Evolutionary conservation across 768 basidiomycete species (phyloP), one percentile per base, ranked within the genome.

Genomic region (Amanita inopinata): DNA sequence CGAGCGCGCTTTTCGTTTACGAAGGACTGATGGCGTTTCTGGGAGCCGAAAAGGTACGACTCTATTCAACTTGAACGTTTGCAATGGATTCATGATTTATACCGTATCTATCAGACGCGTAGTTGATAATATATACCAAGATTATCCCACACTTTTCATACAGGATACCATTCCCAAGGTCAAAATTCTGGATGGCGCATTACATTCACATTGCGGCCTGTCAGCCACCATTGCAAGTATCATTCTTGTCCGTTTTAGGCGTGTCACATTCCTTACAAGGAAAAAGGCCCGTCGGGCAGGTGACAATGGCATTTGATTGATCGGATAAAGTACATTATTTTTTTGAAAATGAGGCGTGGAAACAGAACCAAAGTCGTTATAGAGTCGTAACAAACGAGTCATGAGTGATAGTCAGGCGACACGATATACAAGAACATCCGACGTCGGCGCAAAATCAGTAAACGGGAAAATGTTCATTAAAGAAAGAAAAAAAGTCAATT

Each of bases 1-100:
- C 84, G 0, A 80, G 76, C 36, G 86, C 84, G 0, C 67, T 83
- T 36, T 83, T 83, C 51, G 84, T 86, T 2, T 89, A 83, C 58
- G 84, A 87, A 61, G 80, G 76, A 30, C 66, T 79, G 19, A 77
- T 89, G 76, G 62, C 76, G 46, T 43, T 65, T 19, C 52, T 83
- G 38, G 78, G 74, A 27, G 81, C 84, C 11, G 80, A 83, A 58
- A 71, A 80, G 70, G 80, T 78, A 50, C 47, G 25, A n/a, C 44
- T 45, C 32, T 33, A 15, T 46, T 47, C 65, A 58, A 46, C 62
- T 59, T 53, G 61, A 44, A 50, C 49, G 22, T 31, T 37, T 19
- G 14, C 5, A 12, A n/a, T 15, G 4, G 15, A 41, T 24, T 33
- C 27, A 25, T 44, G 43, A 36, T 27, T 24, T 40, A 14, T 44